Evolutionary conservation across 441 rosid species (phyloP).

Genomic region (Bocquillonia castaneifolia): DNA sequence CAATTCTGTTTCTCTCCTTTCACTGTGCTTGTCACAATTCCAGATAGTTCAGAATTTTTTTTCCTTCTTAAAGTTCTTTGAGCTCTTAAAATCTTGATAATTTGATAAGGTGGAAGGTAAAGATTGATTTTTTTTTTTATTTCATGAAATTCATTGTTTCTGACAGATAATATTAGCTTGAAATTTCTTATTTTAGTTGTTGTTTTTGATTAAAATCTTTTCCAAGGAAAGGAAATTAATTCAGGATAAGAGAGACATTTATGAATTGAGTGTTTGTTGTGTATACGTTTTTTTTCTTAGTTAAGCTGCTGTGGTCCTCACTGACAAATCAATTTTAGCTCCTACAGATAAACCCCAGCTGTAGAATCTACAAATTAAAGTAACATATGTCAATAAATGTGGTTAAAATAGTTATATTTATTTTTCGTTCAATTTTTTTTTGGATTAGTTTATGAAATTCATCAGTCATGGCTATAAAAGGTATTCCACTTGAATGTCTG

Average conservation of each 20-base stretch:
- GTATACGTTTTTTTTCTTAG: not conserved
- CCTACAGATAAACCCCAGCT: conserved; percentile 17
- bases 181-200: conserved; percentile 6
- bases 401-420: not conserved
- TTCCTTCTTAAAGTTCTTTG: not conserved
- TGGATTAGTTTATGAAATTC: not conserved
- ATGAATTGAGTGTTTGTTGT: not conserved
- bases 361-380: conserved; percentile 17
- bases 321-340: conserved; percentile 17
- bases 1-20: not conserved
- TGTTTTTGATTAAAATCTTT: conserved; percentile 7
- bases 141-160: not conserved
- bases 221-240: conserved; percentile 1
- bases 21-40: not conserved
- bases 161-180: conserved; percentile 2
- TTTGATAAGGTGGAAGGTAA: not conserved
- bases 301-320: conserved; percentile 18
- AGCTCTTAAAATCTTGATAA: not conserved
- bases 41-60: not conserved
- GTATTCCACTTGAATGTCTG: not conserved
- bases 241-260: not conserved
- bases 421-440: not conserved
- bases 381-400: conserved; percentile 10
- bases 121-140: not conserved
- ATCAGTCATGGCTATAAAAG: not conserved